phyloP scores from a whole-genome alignment of 805 yeast species.

The Spathaspora sp. region DNA sequence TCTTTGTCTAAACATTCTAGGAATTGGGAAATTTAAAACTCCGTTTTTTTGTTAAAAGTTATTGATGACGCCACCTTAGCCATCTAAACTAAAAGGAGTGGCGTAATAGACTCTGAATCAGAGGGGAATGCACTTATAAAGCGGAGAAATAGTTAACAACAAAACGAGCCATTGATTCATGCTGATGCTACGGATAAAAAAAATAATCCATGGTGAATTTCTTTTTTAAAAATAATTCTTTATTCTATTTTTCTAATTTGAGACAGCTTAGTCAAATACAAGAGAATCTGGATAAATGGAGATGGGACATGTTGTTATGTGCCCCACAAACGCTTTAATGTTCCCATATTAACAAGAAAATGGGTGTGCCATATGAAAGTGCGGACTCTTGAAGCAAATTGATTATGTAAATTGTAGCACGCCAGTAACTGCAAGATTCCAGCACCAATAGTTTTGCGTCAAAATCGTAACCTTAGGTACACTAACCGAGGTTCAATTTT shows the following conservation, averaged over 20 bases:
- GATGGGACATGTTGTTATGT: background rate
- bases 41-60: no score
- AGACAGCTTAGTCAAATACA: background rate
- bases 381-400: background rate
- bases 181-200: background rate
- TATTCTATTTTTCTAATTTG: background rate
- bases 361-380: background rate
- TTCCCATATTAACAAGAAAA: background rate
- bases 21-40: no score
- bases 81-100: background rate
- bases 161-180: background rate
- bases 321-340: background rate
- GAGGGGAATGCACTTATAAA: background rate
- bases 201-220: background rate
- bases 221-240: background rate
- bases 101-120: background rate
- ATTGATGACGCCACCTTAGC: no score
- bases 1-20: no score
- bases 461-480: background rate
- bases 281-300: background rate
- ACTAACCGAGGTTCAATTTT: no score
- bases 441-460: background rate
- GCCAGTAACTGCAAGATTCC: background rate
- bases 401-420: background rate
- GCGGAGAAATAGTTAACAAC: background rate